These are phyloP conservation scores for Speleostelium caveatum DNA, from an alignment of 78 protist species.

Conservation along the genomic window DNA sequence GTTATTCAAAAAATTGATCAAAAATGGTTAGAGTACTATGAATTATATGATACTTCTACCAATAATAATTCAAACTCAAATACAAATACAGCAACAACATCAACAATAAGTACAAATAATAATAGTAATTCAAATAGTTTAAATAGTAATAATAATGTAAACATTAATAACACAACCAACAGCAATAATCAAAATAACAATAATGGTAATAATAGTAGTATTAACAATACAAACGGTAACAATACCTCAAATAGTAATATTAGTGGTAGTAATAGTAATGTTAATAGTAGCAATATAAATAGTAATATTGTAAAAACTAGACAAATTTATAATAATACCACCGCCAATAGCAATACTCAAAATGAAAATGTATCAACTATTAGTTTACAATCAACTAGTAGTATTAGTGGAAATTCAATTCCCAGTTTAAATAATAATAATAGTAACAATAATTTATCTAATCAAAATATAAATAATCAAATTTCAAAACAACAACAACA, in stretches of 20 bases:
- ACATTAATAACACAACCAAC: neutral
- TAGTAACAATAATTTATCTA: neutral
- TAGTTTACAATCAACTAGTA: no score
- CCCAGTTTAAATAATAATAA: no score
- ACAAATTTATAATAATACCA: neutral
- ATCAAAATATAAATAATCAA: neutral
- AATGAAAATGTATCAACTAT: no score
- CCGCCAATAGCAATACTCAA: neutral
- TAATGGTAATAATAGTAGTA: neutral
- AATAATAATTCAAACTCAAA: neutral
- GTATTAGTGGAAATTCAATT: no score
- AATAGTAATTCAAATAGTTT: neutral
- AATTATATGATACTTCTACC: neutral
- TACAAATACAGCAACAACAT: neutral
- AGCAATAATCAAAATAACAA: neutral
- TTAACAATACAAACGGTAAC: neutral
- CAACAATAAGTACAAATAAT: neutral
- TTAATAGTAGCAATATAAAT: neutral
- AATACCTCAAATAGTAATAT: neutral
- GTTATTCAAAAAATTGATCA: conserved; percentile 64
- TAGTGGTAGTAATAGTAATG: neutral
- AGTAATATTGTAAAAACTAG: neutral
- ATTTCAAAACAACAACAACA: conserved; percentile 18
- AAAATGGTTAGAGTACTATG: conserved; percentile 59
- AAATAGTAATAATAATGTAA: neutral